A percentile compares a stretch with the other conserved stretches of the same genome.
phyloP scores from a whole-genome alignment of 2,329 filamentous ascomycete species.

The Aspergillus novofumigatus region DNA sequence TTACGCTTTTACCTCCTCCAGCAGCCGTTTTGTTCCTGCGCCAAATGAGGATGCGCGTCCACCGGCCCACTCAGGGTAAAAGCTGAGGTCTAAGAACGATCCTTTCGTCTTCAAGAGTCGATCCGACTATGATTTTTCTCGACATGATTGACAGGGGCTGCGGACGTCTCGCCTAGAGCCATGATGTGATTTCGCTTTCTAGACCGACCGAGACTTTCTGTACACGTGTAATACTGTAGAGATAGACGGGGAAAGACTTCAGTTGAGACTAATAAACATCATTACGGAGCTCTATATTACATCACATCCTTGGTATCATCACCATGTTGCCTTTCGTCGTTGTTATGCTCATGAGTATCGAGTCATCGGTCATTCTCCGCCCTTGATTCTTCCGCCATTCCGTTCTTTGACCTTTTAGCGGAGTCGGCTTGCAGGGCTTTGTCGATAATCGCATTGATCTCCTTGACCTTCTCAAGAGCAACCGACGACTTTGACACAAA shows the following conservation, averaged over 20 bases:
- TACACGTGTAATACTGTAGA: not conserved
- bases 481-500: conserved; percentile 72
- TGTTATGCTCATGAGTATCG: too few relatives aligned
- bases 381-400: conserved; percentile 77
- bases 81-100: not conserved
- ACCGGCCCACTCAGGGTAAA: not conserved
- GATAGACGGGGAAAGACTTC: not conserved
- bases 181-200: too few relatives aligned
- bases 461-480: conserved; percentile 74
- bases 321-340: not conserved
- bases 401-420: conserved; percentile 57
- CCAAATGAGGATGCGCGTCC: not conserved
- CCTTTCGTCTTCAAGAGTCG: not conserved
- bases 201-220: too few relatives aligned
- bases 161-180: not conserved
- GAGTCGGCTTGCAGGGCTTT: conserved; percentile 70
- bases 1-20: too few relatives aligned
- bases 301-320: not conserved
- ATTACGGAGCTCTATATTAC: conserved; percentile 1
- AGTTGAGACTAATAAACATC: not conserved
- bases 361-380: conserved; percentile 76
- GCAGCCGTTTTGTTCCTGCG: not conserved
- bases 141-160: not conserved
- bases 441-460: conserved; percentile 71
- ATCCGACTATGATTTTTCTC: not conserved